Base-by-base conservation (phyloP, 352 stramenopile genomes). In the Phytophthora niederhauseri region DNA sequence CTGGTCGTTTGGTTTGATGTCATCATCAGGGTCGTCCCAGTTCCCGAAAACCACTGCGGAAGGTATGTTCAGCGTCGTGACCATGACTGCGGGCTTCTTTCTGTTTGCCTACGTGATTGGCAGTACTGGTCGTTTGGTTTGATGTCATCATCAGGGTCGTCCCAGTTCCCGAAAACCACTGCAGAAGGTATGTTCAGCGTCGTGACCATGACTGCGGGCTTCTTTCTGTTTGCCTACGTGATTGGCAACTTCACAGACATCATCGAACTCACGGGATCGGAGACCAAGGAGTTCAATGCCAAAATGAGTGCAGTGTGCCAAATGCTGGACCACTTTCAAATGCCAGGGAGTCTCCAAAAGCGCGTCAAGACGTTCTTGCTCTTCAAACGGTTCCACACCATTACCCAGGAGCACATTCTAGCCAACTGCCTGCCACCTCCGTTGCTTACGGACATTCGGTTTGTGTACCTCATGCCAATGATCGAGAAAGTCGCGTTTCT, bases 221-320 rank as follows among this genome's bases (percentile, higher is more conserved):
- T 89, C 28, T 91, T 91, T 36, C 58, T 89, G 17, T 85, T 91
- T 24, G 79, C 83, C 14, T 91, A 91, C 59, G 77, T 91, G 14
- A 73, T 91, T 34, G 83, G 83, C 11, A 91, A 89, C 6, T 60
- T 81, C 89, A 63, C 75, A 0, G 81, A 91, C 45, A 85, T 80
- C 3, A 85, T 84, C 19, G 75, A 85, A 22, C 68, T 89, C 28
- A 77, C 80, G 22, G 78, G 87, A 19, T 77, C 73, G 0, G 79
- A 87, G 31, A 85, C 86, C 24, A 82, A 79, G 2, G 72, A 84
- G 12, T 91, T 89, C 51, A 82, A 86, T 60, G 63, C 64, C 5
- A 80, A 84, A 36, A 66, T 89, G 12, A 79, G 73, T 26, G 78
- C 72, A 4, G 38, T 91, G 4, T 76, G 83, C 0, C 79, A 89